These are phyloP conservation scores for Yamadazyma sp. DNA, from an alignment of 1,139 yeast species.

Conservation along the genomic window DNA sequence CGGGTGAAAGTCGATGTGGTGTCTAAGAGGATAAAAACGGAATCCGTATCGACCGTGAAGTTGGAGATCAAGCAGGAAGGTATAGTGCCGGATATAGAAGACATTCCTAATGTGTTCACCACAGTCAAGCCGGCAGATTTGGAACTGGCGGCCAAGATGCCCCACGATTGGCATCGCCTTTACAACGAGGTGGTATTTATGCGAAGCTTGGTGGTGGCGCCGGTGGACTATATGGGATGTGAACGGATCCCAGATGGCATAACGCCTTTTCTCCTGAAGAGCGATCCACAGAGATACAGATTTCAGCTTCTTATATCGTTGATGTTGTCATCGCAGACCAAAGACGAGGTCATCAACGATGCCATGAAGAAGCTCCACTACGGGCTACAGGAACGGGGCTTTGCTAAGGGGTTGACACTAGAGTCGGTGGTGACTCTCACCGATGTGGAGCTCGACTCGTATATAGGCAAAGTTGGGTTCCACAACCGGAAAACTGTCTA, in stretches of 20 bases:
- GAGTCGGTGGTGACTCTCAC: slow-evolving; percentile 42
- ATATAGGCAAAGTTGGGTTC: slow-evolving; percentile 84
- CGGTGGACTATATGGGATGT: slow-evolving; percentile 91
- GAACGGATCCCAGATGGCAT: slow-evolving; percentile 64
- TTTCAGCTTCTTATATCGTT: slow-evolving; percentile 76
- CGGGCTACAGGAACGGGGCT: slow-evolving; percentile 30
- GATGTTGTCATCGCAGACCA: slow-evolving; percentile 91
- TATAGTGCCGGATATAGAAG: slow-evolving; percentile 9
- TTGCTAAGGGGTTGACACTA: slow-evolving; percentile 30
- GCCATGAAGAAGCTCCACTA: slow-evolving; percentile 69
- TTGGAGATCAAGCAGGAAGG: neutral
- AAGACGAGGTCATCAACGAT: slow-evolving; percentile 77
- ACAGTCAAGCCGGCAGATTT: slow-evolving; percentile 9
- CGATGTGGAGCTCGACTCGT: slow-evolving; percentile 58
- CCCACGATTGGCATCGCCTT: slow-evolving; percentile 52
- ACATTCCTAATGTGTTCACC: slow-evolving; percentile 10
- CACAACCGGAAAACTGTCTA: slow-evolving; percentile 76
- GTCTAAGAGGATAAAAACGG: neutral
- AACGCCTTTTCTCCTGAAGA: slow-evolving; percentile 25
- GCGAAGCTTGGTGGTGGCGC: slow-evolving; percentile 66
- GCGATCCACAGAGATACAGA: slow-evolving; percentile 49
- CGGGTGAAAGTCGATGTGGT: neutral
- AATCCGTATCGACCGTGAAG: neutral
- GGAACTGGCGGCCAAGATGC: slow-evolving; percentile 21
- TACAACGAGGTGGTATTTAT: slow-evolving; percentile 64